Percentiles rank a stretch among this genome's conserved stretches.
Evolutionary conservation across 1,139 yeast genomes (phyloP).

Genomic region (Tardiomyces depauwii): DNA sequence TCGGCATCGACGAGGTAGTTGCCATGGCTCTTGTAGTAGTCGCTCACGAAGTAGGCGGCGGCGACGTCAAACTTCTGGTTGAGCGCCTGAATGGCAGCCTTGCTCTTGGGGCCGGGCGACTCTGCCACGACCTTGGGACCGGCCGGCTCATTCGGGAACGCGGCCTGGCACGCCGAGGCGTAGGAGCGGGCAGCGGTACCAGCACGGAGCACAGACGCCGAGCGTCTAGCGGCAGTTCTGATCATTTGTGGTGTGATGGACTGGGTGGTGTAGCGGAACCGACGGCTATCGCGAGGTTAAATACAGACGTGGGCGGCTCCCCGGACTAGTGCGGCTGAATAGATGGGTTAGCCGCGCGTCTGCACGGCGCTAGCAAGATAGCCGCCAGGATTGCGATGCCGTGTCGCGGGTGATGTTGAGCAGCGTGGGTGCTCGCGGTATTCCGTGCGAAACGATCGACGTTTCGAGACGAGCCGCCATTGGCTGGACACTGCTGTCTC

Average conservation of each 20-base stretch:
- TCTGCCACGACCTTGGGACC: constrained; percentile 43
- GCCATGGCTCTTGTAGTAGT: constrained; percentile 56
- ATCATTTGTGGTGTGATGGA: neutral
- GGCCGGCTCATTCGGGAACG: constrained; percentile 52
- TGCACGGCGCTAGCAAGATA: no score
- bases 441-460: no score
- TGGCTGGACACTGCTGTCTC: no score
- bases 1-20: constrained; percentile 65
- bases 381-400: no score
- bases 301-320: no score
- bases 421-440: no score
- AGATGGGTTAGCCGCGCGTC: no score
- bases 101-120: constrained; percentile 56
- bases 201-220: neutral
- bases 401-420: no score
- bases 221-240: constrained; percentile 1
- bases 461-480: no score
- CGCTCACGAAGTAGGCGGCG: constrained; percentile 58
- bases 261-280: no score
- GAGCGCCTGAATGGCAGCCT: constrained; percentile 36
- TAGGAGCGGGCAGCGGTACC: constrained; percentile 5
- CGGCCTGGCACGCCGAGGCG: constrained; percentile 21
- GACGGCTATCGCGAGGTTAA: no score
- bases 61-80: constrained; percentile 50
- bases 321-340: no score